Percentiles rank a stretch among this genome's conserved stretches.
Conservation (phyloP, 345 rosid species). For the Dipteronia dyeriana region DNA sequence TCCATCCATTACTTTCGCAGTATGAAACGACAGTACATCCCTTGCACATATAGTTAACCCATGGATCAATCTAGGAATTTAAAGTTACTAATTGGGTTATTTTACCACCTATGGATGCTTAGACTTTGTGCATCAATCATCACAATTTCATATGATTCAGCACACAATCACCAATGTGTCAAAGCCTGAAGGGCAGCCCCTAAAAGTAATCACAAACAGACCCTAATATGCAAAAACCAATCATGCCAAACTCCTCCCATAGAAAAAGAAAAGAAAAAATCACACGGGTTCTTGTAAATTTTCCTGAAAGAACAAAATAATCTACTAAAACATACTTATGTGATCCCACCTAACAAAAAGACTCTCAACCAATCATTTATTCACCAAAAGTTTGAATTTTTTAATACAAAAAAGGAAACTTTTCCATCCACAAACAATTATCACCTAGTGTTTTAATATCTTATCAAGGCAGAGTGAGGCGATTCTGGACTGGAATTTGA, state of each 20-base stretch:
- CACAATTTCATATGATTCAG: not conserved
- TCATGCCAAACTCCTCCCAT: not conserved
- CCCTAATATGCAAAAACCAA: not conserved
- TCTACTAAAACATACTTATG: not conserved
- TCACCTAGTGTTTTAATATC: not conserved
- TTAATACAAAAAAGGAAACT: not conserved
- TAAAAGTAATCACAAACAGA: slow-evolving; percentile 5
- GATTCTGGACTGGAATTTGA: slow-evolving; percentile 32
- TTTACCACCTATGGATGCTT: not conserved
- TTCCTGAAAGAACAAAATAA: not conserved
- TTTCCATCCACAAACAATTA: not conserved
- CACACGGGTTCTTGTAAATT: slow-evolving; percentile 8
- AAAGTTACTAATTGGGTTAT: not conserved
- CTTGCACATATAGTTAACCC: not conserved
- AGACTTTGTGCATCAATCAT: not conserved
- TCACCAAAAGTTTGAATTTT: not conserved
- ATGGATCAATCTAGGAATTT: not conserved
- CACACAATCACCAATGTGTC: not conserved
- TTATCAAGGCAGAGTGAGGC: not conserved
- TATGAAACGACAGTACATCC: not conserved
- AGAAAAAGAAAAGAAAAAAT: not conserved
- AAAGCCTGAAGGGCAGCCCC: not conserved
- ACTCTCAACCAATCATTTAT: not conserved
- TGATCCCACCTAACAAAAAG: not conserved
- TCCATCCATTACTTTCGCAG: not conserved